Conservation (phyloP, 768 basidiomycete species). For the Coprinellus aureogranulatus region DNA sequence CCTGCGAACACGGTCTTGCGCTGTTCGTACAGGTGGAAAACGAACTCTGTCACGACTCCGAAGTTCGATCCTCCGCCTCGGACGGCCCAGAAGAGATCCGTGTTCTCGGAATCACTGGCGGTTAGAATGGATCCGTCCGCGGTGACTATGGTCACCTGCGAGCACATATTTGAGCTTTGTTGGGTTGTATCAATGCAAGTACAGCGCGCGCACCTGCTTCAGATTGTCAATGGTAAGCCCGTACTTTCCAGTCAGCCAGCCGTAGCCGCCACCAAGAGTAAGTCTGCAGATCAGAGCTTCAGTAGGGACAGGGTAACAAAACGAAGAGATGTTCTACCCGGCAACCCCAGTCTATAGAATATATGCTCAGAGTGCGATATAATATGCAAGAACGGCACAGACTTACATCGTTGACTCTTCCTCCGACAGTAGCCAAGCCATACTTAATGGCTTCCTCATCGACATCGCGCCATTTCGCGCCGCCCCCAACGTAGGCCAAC, state of each 20-base stretch:
- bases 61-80: constrained; percentile 55
- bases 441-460: constrained; percentile 41
- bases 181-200: no score
- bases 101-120: constrained; percentile 33
- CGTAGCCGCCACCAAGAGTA: constrained; percentile 54
- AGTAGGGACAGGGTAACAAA: neutral
- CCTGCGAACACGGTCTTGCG: constrained; percentile 46
- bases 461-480: constrained; percentile 43
- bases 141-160: constrained; percentile 44
- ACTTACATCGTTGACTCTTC: constrained; percentile 47
- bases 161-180: no score
- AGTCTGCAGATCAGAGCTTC: no score
- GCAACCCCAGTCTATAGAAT: constrained; percentile 44
- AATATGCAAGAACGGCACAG: neutral
- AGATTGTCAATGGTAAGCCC: constrained; percentile 54
- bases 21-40: constrained; percentile 47
- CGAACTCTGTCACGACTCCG: constrained; percentile 54
- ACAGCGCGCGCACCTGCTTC: constrained; percentile 22
- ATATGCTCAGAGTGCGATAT: constrained; percentile 6
- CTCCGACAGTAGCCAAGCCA: constrained; percentile 46
- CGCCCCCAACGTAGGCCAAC: constrained; percentile 42
- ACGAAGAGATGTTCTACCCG: constrained; percentile 32
- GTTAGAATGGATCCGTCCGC: constrained; percentile 40
- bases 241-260: constrained; percentile 44
- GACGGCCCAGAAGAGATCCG: constrained; percentile 52